Evolutionary conservation across 2,329 filamentous ascomycete species (phyloP), one percentile per base, ranked within the genome.

Genomic region (Colletotrichum incanum): DNA sequence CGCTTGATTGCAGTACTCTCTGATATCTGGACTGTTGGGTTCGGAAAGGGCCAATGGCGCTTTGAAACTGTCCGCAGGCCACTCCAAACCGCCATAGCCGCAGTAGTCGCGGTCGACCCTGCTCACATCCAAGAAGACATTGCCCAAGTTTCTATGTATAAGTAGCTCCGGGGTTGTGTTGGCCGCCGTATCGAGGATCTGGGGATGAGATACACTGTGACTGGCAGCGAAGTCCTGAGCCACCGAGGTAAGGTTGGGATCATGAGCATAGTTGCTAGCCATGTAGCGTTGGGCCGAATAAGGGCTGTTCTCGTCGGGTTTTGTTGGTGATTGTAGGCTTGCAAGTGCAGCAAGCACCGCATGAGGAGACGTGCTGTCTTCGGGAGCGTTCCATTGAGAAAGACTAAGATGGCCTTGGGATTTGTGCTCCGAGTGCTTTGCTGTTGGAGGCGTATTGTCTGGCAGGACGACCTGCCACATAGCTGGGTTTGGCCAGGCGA

Each of bases 401-500:
- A 34, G 28, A 5, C 16, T 14, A 34, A 20, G 7, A 31, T 20
- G 50, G 18, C 18, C 9, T 16, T 34, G 50, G 26, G 16, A 34
- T 11, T 34, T 54, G 50, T 16, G 6, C 8, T 16, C 50, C 6
- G 50, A 12, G 26, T 34, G 50, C 5, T 54, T 26, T 54, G 85
- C 26, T 34, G 12, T 20, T 14, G 41, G 80, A 12, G 78, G 80
- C 79, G 81, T 85, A 54, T 80, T 83, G 66, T 78, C 82, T 74
- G 82, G 80, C 72, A 84, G 80, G 23, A 83, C 80, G 47, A 86
- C 86, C 26, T 85, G 85, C 91, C 91, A 94, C 91, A 94, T 93
- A 20, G 84, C 82, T 26, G 88, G 83, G 78, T 93, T 95, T 9
- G 94, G 94, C 93, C 94, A 97, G 2, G 94, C 93, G 77, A 97